phyloP scores from a whole-genome alignment of 1,139 yeast species.

The Scheffersomyces segobiensis region DNA sequence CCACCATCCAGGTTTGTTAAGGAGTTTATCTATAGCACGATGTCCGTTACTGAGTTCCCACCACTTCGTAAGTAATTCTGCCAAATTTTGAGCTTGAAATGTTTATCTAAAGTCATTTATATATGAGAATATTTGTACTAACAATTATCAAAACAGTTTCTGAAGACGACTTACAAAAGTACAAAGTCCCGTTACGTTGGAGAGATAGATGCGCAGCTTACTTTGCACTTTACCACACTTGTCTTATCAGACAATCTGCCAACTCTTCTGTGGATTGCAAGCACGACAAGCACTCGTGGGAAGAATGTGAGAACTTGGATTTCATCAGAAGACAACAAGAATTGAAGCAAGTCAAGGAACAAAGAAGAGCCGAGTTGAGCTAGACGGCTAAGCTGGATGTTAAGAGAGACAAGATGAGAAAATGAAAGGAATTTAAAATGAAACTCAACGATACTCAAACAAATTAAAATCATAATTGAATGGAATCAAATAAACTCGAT shows the following conservation, averaged over 20 bases:
- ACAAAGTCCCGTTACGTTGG: conserved; percentile 78
- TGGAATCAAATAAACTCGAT: neutral
- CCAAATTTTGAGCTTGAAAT: neutral
- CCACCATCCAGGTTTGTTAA: neutral
- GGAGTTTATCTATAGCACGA: conserved; percentile 8
- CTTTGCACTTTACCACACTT: conserved; percentile 57
- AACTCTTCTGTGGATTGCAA: conserved; percentile 59
- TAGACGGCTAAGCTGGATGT: neutral
- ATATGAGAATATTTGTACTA: conserved; percentile 6
- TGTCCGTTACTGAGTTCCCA: conserved; percentile 52
- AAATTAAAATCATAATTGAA: neutral
- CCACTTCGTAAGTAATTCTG: conserved; percentile 47
- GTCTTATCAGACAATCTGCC: conserved; percentile 50
- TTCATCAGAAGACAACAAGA: conserved; percentile 80
- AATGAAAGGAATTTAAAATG: neutral
- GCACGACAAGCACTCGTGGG: conserved; percentile 82
- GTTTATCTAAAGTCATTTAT: neutral
- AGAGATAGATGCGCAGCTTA: conserved; percentile 86
- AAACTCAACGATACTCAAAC: neutral
- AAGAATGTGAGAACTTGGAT: conserved; percentile 82
- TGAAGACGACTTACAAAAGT: conserved; percentile 81
- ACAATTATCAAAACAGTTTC: conserved; percentile 47
- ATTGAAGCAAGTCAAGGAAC: conserved; percentile 56
- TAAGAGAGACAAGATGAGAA: neutral
- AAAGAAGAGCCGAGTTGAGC: conserved; percentile 19